Conservation (phyloP, 1,284 basidiomycete species). For the Trametes sp. region DNA sequence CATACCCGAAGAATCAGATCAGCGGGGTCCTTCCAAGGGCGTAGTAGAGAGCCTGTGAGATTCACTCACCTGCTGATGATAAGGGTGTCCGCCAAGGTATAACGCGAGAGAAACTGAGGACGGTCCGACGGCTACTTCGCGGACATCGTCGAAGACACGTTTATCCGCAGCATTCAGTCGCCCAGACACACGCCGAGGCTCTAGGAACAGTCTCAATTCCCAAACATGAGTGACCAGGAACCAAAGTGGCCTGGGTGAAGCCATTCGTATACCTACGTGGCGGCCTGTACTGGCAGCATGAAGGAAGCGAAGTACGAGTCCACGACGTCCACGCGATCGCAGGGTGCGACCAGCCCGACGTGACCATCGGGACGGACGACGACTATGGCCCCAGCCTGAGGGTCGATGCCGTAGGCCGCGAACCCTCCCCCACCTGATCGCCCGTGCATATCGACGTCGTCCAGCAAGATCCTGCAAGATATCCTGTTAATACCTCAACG, state of each 20-base stretch:
- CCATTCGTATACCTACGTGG: background rate
- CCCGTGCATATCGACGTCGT: constrained; percentile 46
- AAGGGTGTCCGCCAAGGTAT: background rate
- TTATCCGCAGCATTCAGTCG: constrained; percentile 3
- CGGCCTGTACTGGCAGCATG: constrained; percentile 26
- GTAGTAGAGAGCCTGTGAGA: background rate
- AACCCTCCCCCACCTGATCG: constrained; percentile 50
- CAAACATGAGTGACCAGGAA: background rate
- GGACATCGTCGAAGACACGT: background rate
- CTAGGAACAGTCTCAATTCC: background rate
- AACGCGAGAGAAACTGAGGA: background rate
- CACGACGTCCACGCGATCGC: constrained; percentile 53
- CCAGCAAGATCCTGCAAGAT: constrained; percentile 37
- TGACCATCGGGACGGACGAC: constrained; percentile 82
- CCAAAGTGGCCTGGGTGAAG: background rate
- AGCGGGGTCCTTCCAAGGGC: background rate
- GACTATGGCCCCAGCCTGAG: constrained; percentile 62
- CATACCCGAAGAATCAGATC: background rate
- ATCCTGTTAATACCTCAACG: too few species aligned
- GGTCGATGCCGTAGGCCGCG: constrained; percentile 58
- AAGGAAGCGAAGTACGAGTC: constrained; percentile 60
- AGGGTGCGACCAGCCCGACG: constrained; percentile 59
- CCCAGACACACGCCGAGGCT: background rate
- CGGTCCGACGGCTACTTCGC: constrained; percentile 2
- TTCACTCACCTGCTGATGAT: background rate